Percentiles rank a stretch among this genome's conserved stretches.
phyloP scores from a whole-genome alignment of 306 rosid species.

The Betula pendula region DNA sequence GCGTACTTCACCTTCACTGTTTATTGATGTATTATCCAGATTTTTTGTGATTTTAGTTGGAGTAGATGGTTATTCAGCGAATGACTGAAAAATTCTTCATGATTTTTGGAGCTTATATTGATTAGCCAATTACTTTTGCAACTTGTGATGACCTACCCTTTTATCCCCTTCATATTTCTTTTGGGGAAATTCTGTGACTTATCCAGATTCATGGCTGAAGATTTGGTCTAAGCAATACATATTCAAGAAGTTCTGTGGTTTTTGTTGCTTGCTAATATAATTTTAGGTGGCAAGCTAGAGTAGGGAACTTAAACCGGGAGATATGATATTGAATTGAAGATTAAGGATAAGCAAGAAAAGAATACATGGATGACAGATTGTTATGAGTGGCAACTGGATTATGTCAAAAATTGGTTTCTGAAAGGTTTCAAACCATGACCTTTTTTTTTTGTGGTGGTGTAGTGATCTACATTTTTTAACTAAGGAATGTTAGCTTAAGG shows the following conservation, averaged over 20 bases:
- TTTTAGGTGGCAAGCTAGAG: neutral
- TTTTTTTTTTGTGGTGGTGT: neutral
- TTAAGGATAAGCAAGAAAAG: neutral
- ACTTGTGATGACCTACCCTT: neutral
- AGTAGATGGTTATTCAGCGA: neutral
- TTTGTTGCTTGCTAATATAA: neutral
- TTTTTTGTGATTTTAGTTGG: neutral
- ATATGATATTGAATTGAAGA: neutral
- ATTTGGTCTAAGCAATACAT: neutral
- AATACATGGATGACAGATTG: neutral
- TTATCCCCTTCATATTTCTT: neutral
- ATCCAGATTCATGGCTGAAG: too few relatives aligned
- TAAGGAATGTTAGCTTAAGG: neutral
- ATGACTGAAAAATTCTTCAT: neutral
- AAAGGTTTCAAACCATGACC: neutral
- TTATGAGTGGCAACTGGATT: neutral
- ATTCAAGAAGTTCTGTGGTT: neutral
- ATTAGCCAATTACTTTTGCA: neutral
- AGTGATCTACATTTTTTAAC: neutral
- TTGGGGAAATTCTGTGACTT: neutral
- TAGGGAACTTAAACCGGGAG: neutral
- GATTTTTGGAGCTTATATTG: neutral
- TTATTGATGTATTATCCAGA: neutral
- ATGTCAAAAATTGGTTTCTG: neutral
- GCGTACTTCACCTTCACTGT: neutral